Conservation (phyloP, 164 flowering plant species). For the Annona cherimola region DNA sequence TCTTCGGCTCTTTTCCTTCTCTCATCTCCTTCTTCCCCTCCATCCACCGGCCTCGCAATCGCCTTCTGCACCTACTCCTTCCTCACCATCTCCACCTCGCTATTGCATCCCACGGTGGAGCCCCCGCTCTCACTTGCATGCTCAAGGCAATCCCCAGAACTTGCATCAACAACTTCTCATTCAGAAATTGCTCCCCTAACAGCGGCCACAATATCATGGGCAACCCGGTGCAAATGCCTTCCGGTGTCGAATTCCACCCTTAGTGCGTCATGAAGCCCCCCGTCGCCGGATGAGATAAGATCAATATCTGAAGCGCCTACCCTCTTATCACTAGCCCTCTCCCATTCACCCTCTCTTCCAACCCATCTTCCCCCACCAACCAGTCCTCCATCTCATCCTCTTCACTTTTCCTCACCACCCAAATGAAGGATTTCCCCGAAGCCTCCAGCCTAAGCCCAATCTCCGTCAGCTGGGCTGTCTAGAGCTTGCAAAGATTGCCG, state of each 20-base stretch:
- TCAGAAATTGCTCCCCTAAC: conserved; percentile 50
- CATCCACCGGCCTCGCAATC: conserved; percentile 29
- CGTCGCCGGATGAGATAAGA: conserved; percentile 41
- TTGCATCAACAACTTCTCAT: conserved; percentile 47
- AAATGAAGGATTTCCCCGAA: conserved; percentile 41
- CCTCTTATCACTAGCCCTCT: conserved; percentile 50
- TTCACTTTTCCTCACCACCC: conserved; percentile 29
- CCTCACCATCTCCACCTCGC: conserved; percentile 10
- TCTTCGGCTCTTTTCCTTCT: conserved; percentile 34
- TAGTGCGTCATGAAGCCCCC: conserved; percentile 58
- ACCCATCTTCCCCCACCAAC: conserved; percentile 24
- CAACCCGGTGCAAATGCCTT: conserved; percentile 39
- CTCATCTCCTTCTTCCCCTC: conserved; percentile 28
- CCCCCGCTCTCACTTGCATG: conserved; percentile 30
- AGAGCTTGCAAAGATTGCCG: conserved; percentile 30
- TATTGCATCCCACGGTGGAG: conserved; percentile 40
- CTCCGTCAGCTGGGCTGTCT: conserved; percentile 32
- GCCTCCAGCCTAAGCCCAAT: conserved; percentile 48
- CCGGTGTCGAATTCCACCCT: conserved; percentile 66
- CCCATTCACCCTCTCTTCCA: conserved; percentile 41
- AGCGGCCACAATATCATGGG: conserved; percentile 65
- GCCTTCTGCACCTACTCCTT: conserved; percentile 27
- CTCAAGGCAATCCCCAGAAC: conserved; percentile 34
- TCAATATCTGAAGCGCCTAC: conserved; percentile 65
- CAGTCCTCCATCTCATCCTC: conserved; percentile 30